Evolutionary conservation across 1,284 basidiomycete species (phyloP).

Genomic region (Apiotrichum sp.): DNA sequence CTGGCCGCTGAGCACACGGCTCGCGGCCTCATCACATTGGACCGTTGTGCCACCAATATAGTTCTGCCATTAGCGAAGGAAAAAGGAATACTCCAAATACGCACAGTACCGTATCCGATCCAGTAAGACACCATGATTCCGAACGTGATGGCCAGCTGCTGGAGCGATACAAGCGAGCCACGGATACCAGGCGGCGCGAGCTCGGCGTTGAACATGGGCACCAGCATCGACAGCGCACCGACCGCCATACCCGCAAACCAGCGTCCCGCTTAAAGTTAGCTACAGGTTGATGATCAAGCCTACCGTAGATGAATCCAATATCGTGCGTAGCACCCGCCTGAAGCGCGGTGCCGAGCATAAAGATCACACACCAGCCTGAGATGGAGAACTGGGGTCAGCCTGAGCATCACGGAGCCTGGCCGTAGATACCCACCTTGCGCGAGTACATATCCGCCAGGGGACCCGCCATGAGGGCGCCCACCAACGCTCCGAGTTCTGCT

Average conservation of each 20-base stretch:
- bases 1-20: conserved; percentile 25
- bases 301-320: not conserved
- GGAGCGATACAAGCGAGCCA: conserved; percentile 66
- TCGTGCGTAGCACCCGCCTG: conserved; percentile 31
- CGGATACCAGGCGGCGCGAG: conserved; percentile 67
- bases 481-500: conserved; percentile 16
- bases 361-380: conserved; percentile 39
- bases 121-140: conserved; percentile 56
- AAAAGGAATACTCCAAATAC: conserved; percentile 2
- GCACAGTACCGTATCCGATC: conserved; percentile 13
- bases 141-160: conserved; percentile 67
- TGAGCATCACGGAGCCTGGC: conserved; percentile 15
- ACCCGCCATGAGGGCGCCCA: conserved; percentile 20
- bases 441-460: conserved; percentile 10
- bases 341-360: conserved; percentile 37
- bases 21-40: conserved; percentile 18
- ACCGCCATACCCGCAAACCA: conserved; percentile 42
- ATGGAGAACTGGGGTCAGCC: conserved; percentile 28
- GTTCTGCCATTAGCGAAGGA: conserved; percentile 15
- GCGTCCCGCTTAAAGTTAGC: conserved; percentile 37
- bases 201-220: conserved; percentile 60
- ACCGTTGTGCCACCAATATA: conserved; percentile 9
- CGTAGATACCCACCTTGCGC: conserved; percentile 9
- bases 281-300: conserved; percentile 1
- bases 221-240: conserved; percentile 41